phyloP scores from a whole-genome alignment of 768 basidiomycete genomes.

The Galerina marginata region DNA sequence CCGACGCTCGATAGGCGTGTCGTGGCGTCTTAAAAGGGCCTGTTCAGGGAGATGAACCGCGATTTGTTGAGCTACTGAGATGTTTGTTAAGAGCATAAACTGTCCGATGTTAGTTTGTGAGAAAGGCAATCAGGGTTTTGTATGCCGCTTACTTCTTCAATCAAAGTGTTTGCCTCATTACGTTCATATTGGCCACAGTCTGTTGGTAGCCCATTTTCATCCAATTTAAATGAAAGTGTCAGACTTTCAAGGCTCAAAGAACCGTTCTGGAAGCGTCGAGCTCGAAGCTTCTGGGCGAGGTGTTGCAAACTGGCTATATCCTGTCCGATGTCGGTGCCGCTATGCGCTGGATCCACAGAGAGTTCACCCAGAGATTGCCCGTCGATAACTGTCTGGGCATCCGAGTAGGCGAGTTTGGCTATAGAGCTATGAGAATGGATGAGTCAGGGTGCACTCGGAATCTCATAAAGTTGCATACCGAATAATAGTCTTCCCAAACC shows the following conservation, averaged over 20 bases:
- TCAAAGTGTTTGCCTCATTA: conserved; percentile 76
- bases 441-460: not conserved
- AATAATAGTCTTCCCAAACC: conserved; percentile 93
- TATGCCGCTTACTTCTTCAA: conserved; percentile 79
- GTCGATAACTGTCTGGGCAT: conserved; percentile 84
- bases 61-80: conserved; percentile 88
- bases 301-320: conserved; percentile 76
- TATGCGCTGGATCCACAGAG: conserved; percentile 61
- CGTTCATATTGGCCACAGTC: conserved; percentile 75
- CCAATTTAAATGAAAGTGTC: conserved; percentile 77
- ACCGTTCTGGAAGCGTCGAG: conserved; percentile 79
- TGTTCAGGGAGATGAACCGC: conserved; percentile 96
- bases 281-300: conserved; percentile 75
- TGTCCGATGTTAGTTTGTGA: conserved; percentile 31
- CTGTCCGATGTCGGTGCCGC: conserved; percentile 63
- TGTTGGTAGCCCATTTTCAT: conserved; percentile 76
- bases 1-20: conserved; percentile 89
- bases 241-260: conserved; percentile 74
- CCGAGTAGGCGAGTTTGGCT: conserved; percentile 81
- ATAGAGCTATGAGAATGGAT: conserved; percentile 63
- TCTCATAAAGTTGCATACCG: conserved; percentile 53
- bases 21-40: conserved; percentile 94
- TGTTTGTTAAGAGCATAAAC: conserved; percentile 96
- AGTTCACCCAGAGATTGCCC: conserved; percentile 64
- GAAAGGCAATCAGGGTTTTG: not conserved